Evolutionary conservation across 805 yeast genomes (phyloP).

Genomic region (Saccharomycopsis fodiens): DNA sequence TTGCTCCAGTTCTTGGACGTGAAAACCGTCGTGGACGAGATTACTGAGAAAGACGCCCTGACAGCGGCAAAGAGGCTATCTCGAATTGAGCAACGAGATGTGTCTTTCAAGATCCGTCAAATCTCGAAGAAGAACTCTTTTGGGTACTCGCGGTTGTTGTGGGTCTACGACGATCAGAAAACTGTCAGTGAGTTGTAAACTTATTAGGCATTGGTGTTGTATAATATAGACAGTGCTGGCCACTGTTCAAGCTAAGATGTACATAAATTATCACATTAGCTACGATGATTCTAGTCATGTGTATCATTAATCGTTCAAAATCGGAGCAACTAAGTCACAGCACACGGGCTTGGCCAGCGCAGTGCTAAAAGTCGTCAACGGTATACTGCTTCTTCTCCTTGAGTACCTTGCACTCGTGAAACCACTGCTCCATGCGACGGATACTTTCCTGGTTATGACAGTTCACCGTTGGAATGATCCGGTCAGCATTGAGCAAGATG

Average conservation of each 20-base stretch:
- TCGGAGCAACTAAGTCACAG: no score
- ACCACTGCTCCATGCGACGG: constrained; percentile 30
- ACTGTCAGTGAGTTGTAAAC: not conserved
- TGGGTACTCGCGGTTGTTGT: not conserved
- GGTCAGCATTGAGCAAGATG: constrained; percentile 38
- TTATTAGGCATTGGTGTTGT: no score
- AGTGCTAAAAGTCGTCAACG: constrained; percentile 19
- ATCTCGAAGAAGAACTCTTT: not conserved
- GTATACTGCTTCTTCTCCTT: constrained; percentile 13
- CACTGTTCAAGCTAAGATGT: no score
- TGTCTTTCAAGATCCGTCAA: not conserved
- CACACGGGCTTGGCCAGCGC: not conserved
- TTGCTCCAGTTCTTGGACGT: not conserved
- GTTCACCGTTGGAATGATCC: constrained; percentile 77
- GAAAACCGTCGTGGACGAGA: not conserved
- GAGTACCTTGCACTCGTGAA: constrained; percentile 27
- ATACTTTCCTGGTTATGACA: constrained; percentile 25
- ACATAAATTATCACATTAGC: no score
- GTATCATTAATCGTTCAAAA: not conserved
- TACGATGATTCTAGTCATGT: not conserved
- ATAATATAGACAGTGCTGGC: no score
- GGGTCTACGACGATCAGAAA: not conserved
- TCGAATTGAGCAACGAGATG: not conserved
- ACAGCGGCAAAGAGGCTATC: not conserved
- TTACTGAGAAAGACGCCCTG: not conserved